phyloP scores from a whole-genome alignment of 345 rosid species.

The Cardamine occulta region DNA sequence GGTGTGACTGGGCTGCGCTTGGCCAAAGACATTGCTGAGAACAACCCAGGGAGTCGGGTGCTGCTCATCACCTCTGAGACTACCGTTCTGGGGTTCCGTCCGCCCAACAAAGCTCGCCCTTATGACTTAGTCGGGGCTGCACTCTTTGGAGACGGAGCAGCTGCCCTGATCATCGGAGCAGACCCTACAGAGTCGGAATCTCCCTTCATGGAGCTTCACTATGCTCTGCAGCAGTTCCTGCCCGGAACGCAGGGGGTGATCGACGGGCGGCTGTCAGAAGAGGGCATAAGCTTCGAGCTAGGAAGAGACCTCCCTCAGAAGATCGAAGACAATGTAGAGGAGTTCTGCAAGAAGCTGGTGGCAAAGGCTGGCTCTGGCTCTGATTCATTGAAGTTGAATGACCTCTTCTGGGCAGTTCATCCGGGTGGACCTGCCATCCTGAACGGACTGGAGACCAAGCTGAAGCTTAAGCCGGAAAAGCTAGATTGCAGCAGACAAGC shows the following conservation, averaged over 20 bases:
- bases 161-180: slow-evolving; percentile 75
- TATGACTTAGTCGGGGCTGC: slow-evolving; percentile 94
- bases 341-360: slow-evolving; percentile 75
- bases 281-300: slow-evolving; percentile 89
- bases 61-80: slow-evolving; percentile 83
- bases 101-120: slow-evolving; percentile 82
- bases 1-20: slow-evolving; percentile 84
- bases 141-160: slow-evolving; percentile 97
- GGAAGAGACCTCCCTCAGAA: slow-evolving; percentile 91
- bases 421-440: slow-evolving; percentile 98
- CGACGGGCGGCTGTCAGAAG: slow-evolving; percentile 82
- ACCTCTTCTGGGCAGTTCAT: slow-evolving; percentile 96
- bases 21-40: slow-evolving; percentile 93
- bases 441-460: slow-evolving; percentile 63
- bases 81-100: slow-evolving; percentile 85
- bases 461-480: slow-evolving; percentile 56
- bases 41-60: slow-evolving; percentile 85
- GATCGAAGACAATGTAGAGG: slow-evolving; percentile 79
- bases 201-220: slow-evolving; percentile 84
- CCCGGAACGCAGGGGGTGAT: slow-evolving; percentile 78
- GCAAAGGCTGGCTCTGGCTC: slow-evolving; percentile 46
- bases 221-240: slow-evolving; percentile 76
- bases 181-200: slow-evolving; percentile 58
- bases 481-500: slow-evolving; percentile 81
- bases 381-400: slow-evolving; percentile 53